Evolutionary conservation across 2,329 filamentous ascomycete species (phyloP), one percentile per base, ranked within the genome.

Genomic region (Lasiodiplodia sp.): DNA sequence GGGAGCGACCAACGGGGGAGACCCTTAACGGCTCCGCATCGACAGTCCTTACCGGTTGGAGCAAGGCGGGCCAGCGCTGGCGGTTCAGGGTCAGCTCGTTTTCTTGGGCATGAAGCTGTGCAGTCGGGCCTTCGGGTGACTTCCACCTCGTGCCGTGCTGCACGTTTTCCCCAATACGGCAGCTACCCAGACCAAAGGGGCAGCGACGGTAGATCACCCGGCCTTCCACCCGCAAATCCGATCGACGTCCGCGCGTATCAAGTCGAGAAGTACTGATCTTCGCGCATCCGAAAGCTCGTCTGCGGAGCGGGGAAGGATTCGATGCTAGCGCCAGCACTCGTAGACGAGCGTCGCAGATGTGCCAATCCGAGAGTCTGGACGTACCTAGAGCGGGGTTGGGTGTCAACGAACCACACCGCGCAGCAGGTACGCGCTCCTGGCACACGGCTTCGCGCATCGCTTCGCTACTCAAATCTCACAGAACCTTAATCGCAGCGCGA

Each of bases 111-210:
- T 16, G 23, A 47, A 47, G 18, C 60, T 44, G 34, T 51, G 60
- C 31, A 64, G 23, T 64, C 60, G 60, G 60, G 60, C 60, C 60
- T 64, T 64, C 44, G 60, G 44, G n/a, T n/a, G 21, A 14, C 3
- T n/a, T 47, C 56, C 57, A 34, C 28, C 23, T 16, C 40, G 55
- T 11, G 8, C 28, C 23, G 44, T n/a, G 23, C 23, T 31, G 7
- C 16, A 6, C 44, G 47, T 31, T 5, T 64, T 64, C 18, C 60
- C 60, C 28, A 10, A 37, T 25, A 10, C 2, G n/a, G 60, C 10
- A 37, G 23, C 28, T 8, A 2, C 11, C 44, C 34, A 21, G 44
- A 47, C 23, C 5, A 12, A 38, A 37, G 44, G 44, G 47, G 60
- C 28, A 64, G 47, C 38, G 25, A 31, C 18, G 23, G 60, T 21